These are phyloP conservation scores for Myxozyma nipponensis DNA, from an alignment of 805 yeast species.

Conservation along the genomic window DNA sequence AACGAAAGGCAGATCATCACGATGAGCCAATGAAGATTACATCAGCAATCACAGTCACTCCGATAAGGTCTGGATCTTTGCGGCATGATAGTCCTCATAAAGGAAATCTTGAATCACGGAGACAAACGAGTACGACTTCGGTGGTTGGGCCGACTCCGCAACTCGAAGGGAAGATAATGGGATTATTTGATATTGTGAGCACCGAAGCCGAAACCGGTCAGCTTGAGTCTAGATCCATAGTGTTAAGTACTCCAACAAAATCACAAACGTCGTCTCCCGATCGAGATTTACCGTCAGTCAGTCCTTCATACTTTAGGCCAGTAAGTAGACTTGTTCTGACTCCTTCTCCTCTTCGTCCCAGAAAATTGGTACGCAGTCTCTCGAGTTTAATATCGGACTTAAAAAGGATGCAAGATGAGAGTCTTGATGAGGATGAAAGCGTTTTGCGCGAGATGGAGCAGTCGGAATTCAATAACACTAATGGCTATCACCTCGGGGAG, in stretches of 20 bases:
- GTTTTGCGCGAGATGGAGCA: constrained; percentile 18
- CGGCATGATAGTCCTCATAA: constrained; percentile 12
- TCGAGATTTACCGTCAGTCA: constrained; percentile 9
- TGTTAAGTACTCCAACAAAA: constrained; percentile 10
- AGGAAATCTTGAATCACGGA: constrained; percentile 7
- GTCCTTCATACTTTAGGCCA: constrained; percentile 19
- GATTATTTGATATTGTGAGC: constrained; percentile 23
- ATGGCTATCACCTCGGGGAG: constrained; percentile 21
- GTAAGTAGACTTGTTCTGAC: constrained; percentile 5
- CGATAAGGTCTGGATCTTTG: background rate
- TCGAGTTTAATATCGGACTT: constrained; percentile 22
- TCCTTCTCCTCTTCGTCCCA: constrained; percentile 24
- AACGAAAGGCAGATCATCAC: background rate
- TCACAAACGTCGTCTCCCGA: background rate
- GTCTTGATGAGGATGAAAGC: constrained; percentile 19
- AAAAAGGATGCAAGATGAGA: constrained; percentile 17
- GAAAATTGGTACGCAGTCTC: constrained; percentile 17
- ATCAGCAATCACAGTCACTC: background rate
- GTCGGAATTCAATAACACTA: background rate
- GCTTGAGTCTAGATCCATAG: background rate
- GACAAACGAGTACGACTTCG: constrained; percentile 1
- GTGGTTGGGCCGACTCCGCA: constrained; percentile 30
- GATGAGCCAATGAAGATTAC: background rate
- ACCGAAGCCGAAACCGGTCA: background rate
- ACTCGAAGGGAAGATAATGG: constrained; percentile 25